These are phyloP conservation scores for Capsicum pubescens DNA, from an alignment of 257 asterid genomes.

Conservation along the genomic window DNA sequence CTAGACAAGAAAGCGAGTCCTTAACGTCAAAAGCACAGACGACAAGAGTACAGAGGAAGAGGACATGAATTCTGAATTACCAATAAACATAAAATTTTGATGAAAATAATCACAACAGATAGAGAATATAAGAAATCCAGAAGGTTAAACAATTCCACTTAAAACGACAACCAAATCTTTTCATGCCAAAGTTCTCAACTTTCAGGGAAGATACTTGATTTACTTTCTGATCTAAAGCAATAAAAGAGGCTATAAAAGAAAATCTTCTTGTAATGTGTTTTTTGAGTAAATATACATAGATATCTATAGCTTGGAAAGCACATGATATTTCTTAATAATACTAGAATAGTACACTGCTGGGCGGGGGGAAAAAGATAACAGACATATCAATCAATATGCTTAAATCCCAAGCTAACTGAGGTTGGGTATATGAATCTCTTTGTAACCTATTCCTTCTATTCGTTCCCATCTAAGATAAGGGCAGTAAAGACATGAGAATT, in stretches of 20 bases:
- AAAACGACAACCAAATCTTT: background rate
- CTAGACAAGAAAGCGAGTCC: conserved; percentile 15
- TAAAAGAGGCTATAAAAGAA: background rate
- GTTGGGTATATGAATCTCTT: background rate
- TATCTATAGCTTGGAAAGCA: background rate
- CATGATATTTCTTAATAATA: conserved; percentile 1
- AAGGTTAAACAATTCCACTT: background rate
- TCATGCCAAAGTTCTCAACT: conserved; percentile 17
- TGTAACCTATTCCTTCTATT: background rate
- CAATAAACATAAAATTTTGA: conserved; percentile 6
- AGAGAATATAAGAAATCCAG: background rate
- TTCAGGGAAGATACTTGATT: conserved; percentile 2
- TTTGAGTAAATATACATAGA: background rate
- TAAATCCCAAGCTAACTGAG: conserved; percentile 17
- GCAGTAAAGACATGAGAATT: conserved; percentile 1
- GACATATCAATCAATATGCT: background rate
- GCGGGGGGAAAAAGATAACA: background rate
- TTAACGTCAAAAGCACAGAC: background rate
- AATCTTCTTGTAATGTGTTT: background rate
- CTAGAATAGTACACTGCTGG: background rate
- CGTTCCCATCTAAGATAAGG: background rate
- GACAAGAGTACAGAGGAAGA: background rate
- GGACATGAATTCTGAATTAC: background rate
- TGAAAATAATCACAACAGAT: conserved; percentile 14
- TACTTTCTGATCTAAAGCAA: background rate